Conservation (phyloP, 306 rosid species). For the Pterocarpus macrocarpus region DNA sequence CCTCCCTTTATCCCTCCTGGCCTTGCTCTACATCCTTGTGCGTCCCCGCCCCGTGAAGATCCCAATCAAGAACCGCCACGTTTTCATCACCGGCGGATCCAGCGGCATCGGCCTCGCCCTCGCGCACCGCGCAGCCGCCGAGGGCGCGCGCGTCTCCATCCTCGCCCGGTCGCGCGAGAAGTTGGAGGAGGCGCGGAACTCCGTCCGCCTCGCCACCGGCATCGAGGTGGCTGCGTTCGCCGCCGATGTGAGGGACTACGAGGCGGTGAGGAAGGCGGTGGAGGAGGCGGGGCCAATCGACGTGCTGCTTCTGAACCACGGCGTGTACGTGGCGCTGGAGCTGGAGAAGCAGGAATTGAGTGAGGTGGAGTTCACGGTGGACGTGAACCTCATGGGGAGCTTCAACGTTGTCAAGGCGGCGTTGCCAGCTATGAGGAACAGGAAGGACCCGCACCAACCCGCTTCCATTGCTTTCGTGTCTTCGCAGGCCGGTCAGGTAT, state of each 20-base stretch:
- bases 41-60: conserved; percentile 76
- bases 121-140: conserved; percentile 81
- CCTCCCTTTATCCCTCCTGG: conserved; percentile 55
- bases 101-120: conserved; percentile 96
- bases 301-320: conserved; percentile 81
- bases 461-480: conserved; percentile 84
- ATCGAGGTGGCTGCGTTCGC: conserved; percentile 67
- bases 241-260: conserved; percentile 84
- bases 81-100: conserved; percentile 95
- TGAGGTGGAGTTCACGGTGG: conserved; percentile 80
- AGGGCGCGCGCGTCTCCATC: conserved; percentile 89
- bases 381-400: conserved; percentile 80
- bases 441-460: conserved; percentile 66
- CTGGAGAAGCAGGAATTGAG: conserved; percentile 78
- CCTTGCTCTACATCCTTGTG: conserved; percentile 63
- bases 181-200: conserved; percentile 74
- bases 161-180: conserved; percentile 72
- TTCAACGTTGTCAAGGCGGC: conserved; percentile 89
- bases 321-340: conserved; percentile 76
- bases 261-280: conserved; percentile 63
- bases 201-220: conserved; percentile 75
- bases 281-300: conserved; percentile 83
- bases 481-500: conserved; percentile 96
- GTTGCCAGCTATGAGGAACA: conserved; percentile 68
- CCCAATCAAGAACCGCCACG: conserved; percentile 86